phyloP scores from a whole-genome alignment of 257 asterid genomes.

The Fraxinus excelsior region DNA sequence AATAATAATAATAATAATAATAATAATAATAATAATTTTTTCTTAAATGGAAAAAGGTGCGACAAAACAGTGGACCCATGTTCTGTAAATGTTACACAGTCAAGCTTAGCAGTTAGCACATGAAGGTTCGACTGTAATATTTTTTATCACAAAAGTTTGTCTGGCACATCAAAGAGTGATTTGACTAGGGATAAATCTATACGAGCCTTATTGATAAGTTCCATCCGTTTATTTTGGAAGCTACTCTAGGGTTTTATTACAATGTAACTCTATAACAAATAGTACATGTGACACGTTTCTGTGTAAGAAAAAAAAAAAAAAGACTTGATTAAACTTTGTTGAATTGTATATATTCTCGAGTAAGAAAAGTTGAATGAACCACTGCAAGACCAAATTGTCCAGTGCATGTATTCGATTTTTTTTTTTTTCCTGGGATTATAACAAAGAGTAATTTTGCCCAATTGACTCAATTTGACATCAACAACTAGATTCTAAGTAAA shows the following conservation, averaged over 20 bases:
- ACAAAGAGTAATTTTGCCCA: neutral
- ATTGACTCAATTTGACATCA: neutral
- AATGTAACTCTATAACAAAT: neutral
- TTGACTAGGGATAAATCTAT: neutral
- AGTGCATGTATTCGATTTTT: neutral
- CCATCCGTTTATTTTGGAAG: neutral
- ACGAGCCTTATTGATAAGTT: neutral
- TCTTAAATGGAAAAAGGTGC: neutral
- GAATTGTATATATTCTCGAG: neutral
- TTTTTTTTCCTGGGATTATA: too few species aligned
- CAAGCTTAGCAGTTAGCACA: neutral
- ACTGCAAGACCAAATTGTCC: neutral
- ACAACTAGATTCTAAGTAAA: neutral
- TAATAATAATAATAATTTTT: too few species aligned
- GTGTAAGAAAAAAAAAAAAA: neutral
- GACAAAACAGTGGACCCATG: neutral
- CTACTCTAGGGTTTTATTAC: neutral
- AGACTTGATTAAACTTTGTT: neutral
- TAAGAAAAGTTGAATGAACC: neutral
- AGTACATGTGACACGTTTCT: neutral
- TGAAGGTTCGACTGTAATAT: neutral
- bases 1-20: too few species aligned
- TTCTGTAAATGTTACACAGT: neutral
- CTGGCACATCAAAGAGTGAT: neutral
- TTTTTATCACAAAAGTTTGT: neutral